These are phyloP conservation scores for Diaporthe humulicola DNA, from an alignment of 2,329 filamentous ascomycete species.

Conservation along the genomic window DNA sequence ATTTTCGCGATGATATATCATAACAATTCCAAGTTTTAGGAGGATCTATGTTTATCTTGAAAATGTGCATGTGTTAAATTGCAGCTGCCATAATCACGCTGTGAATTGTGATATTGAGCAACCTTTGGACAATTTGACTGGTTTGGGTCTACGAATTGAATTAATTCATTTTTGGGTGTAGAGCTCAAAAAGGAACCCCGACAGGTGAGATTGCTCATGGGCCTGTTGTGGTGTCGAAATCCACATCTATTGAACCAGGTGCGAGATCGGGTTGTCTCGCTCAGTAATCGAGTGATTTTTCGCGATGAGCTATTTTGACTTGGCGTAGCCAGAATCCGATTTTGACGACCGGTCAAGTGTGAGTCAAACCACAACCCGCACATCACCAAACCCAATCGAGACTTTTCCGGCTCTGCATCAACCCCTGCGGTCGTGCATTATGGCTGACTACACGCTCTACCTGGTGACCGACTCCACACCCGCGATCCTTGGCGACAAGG, in stretches of 20 bases:
- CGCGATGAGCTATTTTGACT: conserved; percentile 18
- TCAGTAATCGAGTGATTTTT: conserved; percentile 20
- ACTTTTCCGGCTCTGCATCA: not conserved
- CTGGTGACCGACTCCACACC: conserved; percentile 95
- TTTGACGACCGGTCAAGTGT: not conserved
- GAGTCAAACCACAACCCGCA: not conserved
- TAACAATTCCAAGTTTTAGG: too few relatives aligned
- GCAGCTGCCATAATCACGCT: too few relatives aligned
- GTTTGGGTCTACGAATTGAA: not conserved
- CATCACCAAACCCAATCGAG: not conserved
- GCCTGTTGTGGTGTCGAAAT: not conserved
- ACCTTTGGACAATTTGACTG: too few relatives aligned
- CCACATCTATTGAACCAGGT: not conserved
- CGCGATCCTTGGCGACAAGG: conserved; percentile 79
- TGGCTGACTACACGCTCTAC: conserved; percentile 84
- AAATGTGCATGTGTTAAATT: too few relatives aligned
- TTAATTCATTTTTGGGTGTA: too few relatives aligned
- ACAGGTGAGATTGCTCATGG: too few relatives aligned
- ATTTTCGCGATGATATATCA: not conserved
- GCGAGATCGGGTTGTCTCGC: conserved; percentile 23
- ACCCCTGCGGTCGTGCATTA: not conserved
- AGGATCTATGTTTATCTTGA: too few relatives aligned
- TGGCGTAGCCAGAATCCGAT: not conserved
- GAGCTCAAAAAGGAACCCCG: too few relatives aligned
- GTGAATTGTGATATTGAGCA: too few relatives aligned